Percentiles rank a stretch among this genome's conserved stretches.
Evolutionary conservation across 805 yeast genomes (phyloP).

Genomic region (Cyberlindnera saturnus): DNA sequence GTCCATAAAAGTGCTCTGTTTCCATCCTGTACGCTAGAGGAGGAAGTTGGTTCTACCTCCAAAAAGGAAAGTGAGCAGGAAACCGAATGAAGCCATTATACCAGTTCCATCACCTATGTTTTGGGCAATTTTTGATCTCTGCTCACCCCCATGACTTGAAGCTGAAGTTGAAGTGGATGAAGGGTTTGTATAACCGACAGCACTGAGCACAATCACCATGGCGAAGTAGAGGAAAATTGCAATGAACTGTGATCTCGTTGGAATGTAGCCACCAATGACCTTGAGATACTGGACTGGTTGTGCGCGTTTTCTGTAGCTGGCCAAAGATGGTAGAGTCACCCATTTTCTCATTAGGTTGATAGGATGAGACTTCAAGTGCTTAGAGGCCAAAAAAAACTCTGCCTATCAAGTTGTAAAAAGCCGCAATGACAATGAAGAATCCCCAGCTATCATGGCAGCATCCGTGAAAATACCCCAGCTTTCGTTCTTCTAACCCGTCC

Average conservation of each 20-base stretch:
- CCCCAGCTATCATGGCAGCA: slow-evolving; percentile 43
- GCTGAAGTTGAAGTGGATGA: slow-evolving; percentile 5
- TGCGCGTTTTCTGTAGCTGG: slow-evolving; percentile 12
- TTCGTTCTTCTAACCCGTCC: slow-evolving; percentile 28
- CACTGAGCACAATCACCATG: slow-evolving; percentile 8
- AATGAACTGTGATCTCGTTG: slow-evolving; percentile 23
- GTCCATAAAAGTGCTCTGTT: slow-evolving; percentile 54
- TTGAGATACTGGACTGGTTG: slow-evolving; percentile 12
- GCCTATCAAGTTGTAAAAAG: slow-evolving; percentile 23
- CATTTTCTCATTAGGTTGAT: slow-evolving; percentile 13
- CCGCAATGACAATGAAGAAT: slow-evolving; percentile 34
- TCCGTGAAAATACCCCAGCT: slow-evolving; percentile 41
- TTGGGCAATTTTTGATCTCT: slow-evolving; percentile 15
- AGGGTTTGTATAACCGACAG: slow-evolving; percentile 18
- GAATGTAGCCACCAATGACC: slow-evolving; percentile 17
- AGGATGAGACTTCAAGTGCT: slow-evolving; percentile 11
- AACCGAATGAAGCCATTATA: slow-evolving; percentile 23
- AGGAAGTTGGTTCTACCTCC: slow-evolving; percentile 72
- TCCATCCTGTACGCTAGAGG: slow-evolving; percentile 57
- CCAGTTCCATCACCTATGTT: slow-evolving; percentile 24
- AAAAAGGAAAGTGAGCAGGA: slow-evolving; percentile 54
- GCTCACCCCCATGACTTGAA: slow-evolving; percentile 16
- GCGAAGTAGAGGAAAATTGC: slow-evolving; percentile 30
- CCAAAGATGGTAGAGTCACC: slow-evolving; percentile 12
- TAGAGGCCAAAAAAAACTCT: slow-evolving; percentile 12